phyloP scores from a whole-genome alignment of 441 rosid species.

The Oxalis stricta region DNA sequence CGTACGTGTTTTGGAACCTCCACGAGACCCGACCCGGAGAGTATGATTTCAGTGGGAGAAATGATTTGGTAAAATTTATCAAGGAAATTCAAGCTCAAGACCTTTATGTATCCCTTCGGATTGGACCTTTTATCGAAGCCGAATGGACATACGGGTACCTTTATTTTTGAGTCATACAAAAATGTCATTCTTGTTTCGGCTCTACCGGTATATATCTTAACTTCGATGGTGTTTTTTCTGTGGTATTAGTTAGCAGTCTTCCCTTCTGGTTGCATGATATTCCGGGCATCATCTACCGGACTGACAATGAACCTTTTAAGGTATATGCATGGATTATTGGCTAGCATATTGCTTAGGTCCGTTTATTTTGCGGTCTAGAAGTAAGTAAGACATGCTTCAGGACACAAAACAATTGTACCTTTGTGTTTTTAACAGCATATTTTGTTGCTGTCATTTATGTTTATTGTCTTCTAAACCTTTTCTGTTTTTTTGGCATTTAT shows the following conservation, averaged over 20 bases:
- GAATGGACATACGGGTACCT: constrained; percentile 89
- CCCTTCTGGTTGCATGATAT: constrained; percentile 90
- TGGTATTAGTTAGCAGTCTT: constrained; percentile 21
- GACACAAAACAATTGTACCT: not conserved
- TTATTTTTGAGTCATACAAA: too few species aligned
- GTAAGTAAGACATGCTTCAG: too few species aligned
- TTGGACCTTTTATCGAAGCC: constrained; percentile 76
- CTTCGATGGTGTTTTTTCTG: not conserved
- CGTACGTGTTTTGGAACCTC: constrained; percentile 82
- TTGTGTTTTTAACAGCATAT: too few species aligned
- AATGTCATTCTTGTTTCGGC: too few species aligned
- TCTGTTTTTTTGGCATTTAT: not conserved
- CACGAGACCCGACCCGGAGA: constrained; percentile 72
- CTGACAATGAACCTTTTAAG: constrained; percentile 77
- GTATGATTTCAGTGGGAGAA: constrained; percentile 80
- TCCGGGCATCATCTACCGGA: constrained; percentile 64
- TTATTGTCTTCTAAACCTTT: not conserved
- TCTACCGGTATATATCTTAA: too few species aligned
- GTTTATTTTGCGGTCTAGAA: not conserved
- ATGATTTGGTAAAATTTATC: constrained; percentile 59
- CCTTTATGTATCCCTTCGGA: constrained; percentile 62
- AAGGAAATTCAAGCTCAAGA: constrained; percentile 75
- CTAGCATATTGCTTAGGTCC: too few species aligned
- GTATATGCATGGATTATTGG: too few species aligned
- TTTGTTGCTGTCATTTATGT: not conserved